Conservation (phyloP, 768 basidiomycete genomes). For the Tricholoma terreum region DNA sequence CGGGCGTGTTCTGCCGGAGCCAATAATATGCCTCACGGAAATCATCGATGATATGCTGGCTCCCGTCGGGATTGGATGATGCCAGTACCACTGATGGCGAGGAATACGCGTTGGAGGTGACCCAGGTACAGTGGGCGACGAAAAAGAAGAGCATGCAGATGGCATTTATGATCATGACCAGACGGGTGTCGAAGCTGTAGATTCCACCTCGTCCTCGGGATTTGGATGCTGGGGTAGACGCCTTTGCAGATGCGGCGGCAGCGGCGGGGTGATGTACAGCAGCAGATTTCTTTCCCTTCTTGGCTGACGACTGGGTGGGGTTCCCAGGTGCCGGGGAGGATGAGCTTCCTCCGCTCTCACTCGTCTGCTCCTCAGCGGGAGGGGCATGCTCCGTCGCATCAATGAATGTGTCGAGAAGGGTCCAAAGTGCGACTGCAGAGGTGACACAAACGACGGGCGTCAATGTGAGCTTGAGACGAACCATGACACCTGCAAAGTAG, state of each 20-base stretch:
- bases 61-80: too few species aligned
- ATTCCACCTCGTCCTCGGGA: conserved; percentile 51
- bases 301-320: conserved; percentile 36
- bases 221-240: conserved; percentile 19
- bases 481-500: conserved; percentile 99
- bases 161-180: conserved; percentile 71
- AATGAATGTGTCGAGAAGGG: conserved; percentile 85
- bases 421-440: conserved; percentile 86
- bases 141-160: conserved; percentile 82
- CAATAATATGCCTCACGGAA: too few species aligned
- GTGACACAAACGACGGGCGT: conserved; percentile 96
- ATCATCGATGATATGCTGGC: too few species aligned
- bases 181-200: conserved; percentile 81
- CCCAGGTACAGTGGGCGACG: conserved; percentile 96
- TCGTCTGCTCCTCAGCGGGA: conserved; percentile 25
- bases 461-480: conserved; percentile 95
- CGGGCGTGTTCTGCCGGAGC: too few species aligned
- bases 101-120: too few species aligned
- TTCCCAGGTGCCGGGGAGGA: conserved; percentile 18
- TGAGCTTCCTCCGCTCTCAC: too few species aligned
- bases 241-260: conserved; percentile 37
- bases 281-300: conserved; percentile 61
- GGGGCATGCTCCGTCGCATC: conserved; percentile 71
- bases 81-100: too few species aligned
- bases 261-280: conserved; percentile 25